These are phyloP conservation scores for Yamadazyma taylorii DNA, from an alignment of 1,139 yeast species.

Conservation along the genomic window DNA sequence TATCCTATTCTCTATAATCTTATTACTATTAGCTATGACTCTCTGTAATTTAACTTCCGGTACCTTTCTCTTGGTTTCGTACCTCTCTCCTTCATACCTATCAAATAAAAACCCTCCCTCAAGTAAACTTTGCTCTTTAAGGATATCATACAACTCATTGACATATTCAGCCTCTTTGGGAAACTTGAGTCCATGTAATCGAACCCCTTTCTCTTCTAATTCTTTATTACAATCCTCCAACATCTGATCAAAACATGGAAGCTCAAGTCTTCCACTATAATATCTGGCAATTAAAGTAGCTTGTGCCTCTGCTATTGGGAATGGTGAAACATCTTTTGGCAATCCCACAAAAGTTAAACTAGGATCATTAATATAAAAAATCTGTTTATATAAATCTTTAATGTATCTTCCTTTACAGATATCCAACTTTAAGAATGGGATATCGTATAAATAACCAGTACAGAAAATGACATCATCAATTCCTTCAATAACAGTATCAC, in stretches of 20 bases:
- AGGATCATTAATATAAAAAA: conserved; percentile 47
- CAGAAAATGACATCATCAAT: conserved; percentile 46
- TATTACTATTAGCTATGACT: too few relatives aligned
- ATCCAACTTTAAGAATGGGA: conserved; percentile 35
- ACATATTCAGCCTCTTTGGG: conserved; percentile 33
- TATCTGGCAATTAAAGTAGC: conserved; percentile 44
- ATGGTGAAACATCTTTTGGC: conserved; percentile 43
- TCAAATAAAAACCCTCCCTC: conserved; percentile 11
- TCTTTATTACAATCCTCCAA: conserved; percentile 19
- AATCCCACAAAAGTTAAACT: conserved; percentile 40
- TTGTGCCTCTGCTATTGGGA: conserved; percentile 50
- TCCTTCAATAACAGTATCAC: conserved; percentile 21
- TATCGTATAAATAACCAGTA: conserved; percentile 48
- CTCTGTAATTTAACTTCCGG: conserved; percentile 11
- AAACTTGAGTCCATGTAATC: conserved; percentile 29
- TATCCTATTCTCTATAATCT: too few relatives aligned
- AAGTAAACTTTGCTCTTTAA: conserved; percentile 4
- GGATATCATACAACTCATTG: conserved; percentile 6
- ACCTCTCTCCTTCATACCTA: conserved; percentile 13
- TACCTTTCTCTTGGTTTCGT: conserved; percentile 7
- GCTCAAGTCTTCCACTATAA: conserved; percentile 35
- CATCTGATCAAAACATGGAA: conserved; percentile 40
- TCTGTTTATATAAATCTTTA: conserved; percentile 38
- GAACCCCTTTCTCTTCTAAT: conserved; percentile 23
- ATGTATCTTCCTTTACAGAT: conserved; percentile 20